Conservation (phyloP, 2,329 filamentous ascomycete species). For the Epichloe sibirici region DNA sequence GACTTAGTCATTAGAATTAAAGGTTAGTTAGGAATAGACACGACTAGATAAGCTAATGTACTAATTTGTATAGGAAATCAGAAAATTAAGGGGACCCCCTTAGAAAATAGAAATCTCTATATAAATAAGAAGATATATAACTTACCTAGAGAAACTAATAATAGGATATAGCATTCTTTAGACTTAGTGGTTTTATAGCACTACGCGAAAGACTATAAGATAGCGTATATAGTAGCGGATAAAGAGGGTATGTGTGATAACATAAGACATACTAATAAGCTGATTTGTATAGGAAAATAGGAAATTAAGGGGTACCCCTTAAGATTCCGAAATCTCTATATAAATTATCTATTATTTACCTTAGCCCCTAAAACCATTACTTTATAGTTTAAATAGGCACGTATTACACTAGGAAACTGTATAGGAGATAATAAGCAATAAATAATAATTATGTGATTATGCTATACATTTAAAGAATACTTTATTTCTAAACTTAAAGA, state of each 20-base stretch:
- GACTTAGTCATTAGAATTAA: too few species aligned
- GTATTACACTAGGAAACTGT: not conserved
- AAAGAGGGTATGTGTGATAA: not conserved
- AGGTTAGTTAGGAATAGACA: too few species aligned
- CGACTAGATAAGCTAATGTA: too few species aligned
- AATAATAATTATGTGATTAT: not conserved
- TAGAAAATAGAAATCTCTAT: too few species aligned
- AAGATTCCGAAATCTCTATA: not conserved
- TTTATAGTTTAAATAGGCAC: not conserved
- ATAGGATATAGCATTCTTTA: too few species aligned
- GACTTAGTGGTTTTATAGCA: too few species aligned
- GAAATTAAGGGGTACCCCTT: not conserved
- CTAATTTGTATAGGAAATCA: too few species aligned
- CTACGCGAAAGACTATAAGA: too few species aligned
- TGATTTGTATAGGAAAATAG: not conserved
- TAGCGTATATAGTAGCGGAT: too few species aligned
- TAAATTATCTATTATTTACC: not conserved
- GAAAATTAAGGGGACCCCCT: too few species aligned
- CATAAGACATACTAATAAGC: not conserved
- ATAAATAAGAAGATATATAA: too few species aligned
- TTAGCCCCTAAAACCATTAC: not conserved
- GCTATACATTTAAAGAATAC: not conserved
- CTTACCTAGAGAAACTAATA: too few species aligned
- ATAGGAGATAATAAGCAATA: not conserved
- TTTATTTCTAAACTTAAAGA: not conserved